Evolutionary conservation across 2,329 filamentous ascomycete species (phyloP).

Genomic region (Graphilbum sp.): DNA sequence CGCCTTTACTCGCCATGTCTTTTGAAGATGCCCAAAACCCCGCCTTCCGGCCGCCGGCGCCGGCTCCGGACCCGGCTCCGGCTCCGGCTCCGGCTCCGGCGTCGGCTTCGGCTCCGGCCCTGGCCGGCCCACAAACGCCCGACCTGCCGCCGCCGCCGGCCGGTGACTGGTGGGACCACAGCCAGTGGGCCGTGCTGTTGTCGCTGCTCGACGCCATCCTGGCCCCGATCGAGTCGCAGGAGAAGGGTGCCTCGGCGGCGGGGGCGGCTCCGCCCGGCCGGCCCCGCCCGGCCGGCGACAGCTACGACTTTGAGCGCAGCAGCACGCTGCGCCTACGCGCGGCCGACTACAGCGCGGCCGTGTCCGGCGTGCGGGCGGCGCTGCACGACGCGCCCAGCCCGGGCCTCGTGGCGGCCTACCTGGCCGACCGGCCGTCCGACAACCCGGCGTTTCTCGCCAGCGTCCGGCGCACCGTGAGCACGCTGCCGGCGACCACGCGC

Average conservation of each 20-base stretch:
- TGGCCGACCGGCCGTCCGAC: conserved; percentile 33
- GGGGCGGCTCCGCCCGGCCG: background rate
- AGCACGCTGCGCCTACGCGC: conserved; percentile 30
- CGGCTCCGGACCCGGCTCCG: too few species aligned
- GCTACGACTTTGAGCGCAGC: conserved; percentile 16
- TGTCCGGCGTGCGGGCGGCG: conserved; percentile 21
- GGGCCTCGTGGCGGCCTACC: conserved; percentile 31
- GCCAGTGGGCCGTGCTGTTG: conserved; percentile 37
- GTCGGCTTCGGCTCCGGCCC: too few species aligned
- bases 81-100: too few species aligned
- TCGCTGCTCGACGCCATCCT: conserved; percentile 42
- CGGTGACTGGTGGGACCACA: conserved; percentile 23
- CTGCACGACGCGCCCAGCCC: conserved; percentile 21
- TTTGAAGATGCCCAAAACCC: too few species aligned
- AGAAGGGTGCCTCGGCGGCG: conserved; percentile 12
- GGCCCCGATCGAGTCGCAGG: conserved; percentile 29
- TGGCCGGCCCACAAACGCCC: background rate
- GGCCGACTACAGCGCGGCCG: conserved; percentile 28
- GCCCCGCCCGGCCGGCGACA: conserved; percentile 9
- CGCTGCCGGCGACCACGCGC: conserved; percentile 16
- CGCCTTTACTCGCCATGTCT: too few species aligned
- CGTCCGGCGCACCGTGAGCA: conserved; percentile 25
- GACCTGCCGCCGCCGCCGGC: conserved; percentile 4
- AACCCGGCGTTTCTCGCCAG: conserved; percentile 35
- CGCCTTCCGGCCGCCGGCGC: too few species aligned